A percentile compares a stretch with the other conserved stretches of the same genome.
These are phyloP conservation scores for Blastobotrys parvus DNA, from an alignment of 805 yeast species.

Conservation along the genomic window DNA sequence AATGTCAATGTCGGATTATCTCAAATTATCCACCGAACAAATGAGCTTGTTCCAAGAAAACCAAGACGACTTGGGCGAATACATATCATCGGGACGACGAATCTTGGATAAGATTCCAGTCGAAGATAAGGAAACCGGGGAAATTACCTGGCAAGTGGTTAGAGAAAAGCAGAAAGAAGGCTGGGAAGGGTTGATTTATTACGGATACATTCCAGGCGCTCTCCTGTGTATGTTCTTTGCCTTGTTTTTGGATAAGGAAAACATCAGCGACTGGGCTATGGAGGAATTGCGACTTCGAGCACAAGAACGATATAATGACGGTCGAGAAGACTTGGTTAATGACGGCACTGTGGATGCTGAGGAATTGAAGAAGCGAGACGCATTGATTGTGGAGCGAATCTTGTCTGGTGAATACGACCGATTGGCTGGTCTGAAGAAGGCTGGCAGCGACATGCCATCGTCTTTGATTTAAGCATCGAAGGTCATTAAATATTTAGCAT, in stretches of 20 bases:
- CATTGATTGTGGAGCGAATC: conserved; percentile 70
- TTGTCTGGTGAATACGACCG: conserved; percentile 78
- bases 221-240: conserved; percentile 45
- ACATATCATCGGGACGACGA: conserved; percentile 45
- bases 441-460: conserved; percentile 28
- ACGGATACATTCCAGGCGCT: conserved; percentile 63
- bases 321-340: conserved; percentile 35
- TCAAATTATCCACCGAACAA: conserved; percentile 45
- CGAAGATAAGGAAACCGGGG: conserved; percentile 71
- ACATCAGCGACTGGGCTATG: conserved; percentile 69
- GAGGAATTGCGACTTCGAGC: conserved; percentile 72
- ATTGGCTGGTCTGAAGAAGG: conserved; percentile 31
- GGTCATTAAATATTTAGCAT: too few species aligned
- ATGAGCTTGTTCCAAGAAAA: conserved; percentile 50
- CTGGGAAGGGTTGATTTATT: conserved; percentile 73
- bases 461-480: conserved; percentile 26
- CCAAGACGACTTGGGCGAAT: conserved; percentile 49
- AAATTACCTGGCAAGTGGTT: conserved; percentile 68
- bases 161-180: conserved; percentile 74
- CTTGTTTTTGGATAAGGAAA: conserved; percentile 43
- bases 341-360: conserved; percentile 23
- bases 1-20: conserved; percentile 40
- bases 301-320: conserved; percentile 55
- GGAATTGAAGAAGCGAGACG: conserved; percentile 62
- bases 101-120: conserved; percentile 79